Percentiles rank a stretch among this genome's conserved stretches.
Conservation (phyloP, 257 asterid genomes). For the Penstemon eatonii region DNA sequence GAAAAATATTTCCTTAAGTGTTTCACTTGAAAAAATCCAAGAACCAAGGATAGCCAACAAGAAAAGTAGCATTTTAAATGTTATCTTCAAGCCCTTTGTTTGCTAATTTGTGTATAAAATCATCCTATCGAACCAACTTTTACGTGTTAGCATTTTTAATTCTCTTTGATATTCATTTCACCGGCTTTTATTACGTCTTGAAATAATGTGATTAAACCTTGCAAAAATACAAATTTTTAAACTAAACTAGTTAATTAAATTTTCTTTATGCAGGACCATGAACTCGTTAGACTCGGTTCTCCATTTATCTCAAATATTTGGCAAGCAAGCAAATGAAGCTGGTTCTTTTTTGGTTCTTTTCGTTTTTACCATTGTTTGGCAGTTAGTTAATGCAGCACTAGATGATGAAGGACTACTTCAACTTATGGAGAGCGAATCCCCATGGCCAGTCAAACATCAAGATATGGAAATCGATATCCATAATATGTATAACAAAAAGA, state of each 20-base stretch:
- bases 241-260: background rate
- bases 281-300: constrained; percentile 49
- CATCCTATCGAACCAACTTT: too few relatives aligned
- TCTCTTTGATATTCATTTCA: too few relatives aligned
- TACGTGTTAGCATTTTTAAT: too few relatives aligned
- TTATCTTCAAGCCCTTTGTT: too few relatives aligned
- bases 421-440: constrained; percentile 56
- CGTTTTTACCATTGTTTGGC: constrained; percentile 72
- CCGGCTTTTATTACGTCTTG: too few relatives aligned
- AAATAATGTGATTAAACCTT: too few relatives aligned
- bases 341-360: constrained; percentile 63
- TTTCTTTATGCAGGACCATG: constrained; percentile 64
- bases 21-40: too few relatives aligned
- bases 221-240: too few relatives aligned
- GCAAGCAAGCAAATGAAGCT: constrained; percentile 51
- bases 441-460: constrained; percentile 65
- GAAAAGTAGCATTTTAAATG: too few relatives aligned
- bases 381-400: constrained; percentile 72
- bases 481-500: constrained; percentile 45
- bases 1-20: too few relatives aligned
- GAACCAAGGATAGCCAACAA: too few relatives aligned
- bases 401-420: constrained; percentile 90
- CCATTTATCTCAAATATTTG: constrained; percentile 52
- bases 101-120: too few relatives aligned
- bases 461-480: constrained; percentile 70